These are phyloP conservation scores for Podospora pseudocomata DNA, from an alignment of 495 filamentous ascomycete species.

Conservation along the genomic window DNA sequence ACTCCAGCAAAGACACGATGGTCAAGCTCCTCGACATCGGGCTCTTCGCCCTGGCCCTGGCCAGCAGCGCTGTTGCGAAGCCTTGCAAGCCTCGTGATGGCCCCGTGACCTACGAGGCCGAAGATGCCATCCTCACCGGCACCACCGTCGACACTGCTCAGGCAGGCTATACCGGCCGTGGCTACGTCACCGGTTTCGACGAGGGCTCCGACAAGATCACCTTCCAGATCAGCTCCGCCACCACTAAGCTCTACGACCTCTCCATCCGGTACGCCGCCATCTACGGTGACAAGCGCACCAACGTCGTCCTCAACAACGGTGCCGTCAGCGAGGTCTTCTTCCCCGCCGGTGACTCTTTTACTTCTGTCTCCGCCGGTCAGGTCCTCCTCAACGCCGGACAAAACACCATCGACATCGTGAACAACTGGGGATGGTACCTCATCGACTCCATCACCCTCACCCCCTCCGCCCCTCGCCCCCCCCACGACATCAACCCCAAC, in stretches of 20 bases:
- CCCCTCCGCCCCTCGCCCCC: conserved; percentile 33
- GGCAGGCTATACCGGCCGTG: conserved; percentile 37
- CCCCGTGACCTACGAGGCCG: conserved; percentile 36
- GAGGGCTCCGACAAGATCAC: conserved; percentile 38
- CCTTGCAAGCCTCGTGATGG: conserved; percentile 11
- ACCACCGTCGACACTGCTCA: conserved; percentile 33
- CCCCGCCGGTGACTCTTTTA: conserved; percentile 27
- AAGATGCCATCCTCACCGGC: conserved; percentile 36
- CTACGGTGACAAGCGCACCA: conserved; percentile 43
- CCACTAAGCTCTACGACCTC: conserved; percentile 39
- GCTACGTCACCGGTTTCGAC: conserved; percentile 45
- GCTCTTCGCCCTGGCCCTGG: conserved; percentile 7
- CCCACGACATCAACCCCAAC: conserved; percentile 35
- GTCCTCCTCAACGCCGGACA: conserved; percentile 39
- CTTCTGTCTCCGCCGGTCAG: conserved; percentile 38
- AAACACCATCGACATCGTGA: conserved; percentile 43
- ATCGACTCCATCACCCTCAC: conserved; percentile 43
- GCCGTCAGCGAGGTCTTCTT: conserved; percentile 40
- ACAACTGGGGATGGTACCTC: conserved; percentile 50
- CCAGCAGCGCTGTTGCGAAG: not conserved
- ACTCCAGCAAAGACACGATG: conserved; percentile 4
- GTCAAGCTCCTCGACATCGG: conserved; percentile 7
- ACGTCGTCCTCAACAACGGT: conserved; percentile 40
- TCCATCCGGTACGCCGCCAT: conserved; percentile 38
- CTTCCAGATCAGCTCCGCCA: conserved; percentile 32